These are phyloP conservation scores for Crepidotus sp. DNA, from an alignment of 1,284 basidiomycete species.

Conservation along the genomic window DNA sequence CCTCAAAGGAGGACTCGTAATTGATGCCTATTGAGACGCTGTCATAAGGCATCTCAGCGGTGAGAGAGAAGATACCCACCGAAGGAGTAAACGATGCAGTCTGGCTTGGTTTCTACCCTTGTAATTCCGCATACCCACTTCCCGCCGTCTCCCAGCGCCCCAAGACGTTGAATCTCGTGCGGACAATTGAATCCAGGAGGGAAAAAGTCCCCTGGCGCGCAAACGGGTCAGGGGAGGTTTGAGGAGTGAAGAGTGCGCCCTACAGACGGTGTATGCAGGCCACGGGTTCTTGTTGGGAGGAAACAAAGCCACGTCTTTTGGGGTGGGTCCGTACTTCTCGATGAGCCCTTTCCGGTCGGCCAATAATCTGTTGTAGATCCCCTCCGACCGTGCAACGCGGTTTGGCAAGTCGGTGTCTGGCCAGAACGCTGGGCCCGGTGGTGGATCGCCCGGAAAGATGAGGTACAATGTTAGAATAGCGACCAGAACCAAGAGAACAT, in stretches of 20 bases:
- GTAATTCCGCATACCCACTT: conserved; percentile 63
- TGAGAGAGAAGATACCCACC: conserved; percentile 30
- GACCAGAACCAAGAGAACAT: conserved; percentile 31
- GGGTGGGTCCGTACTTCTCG: conserved; percentile 42
- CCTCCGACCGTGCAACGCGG: conserved; percentile 38
- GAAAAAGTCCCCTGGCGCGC: conserved; percentile 54
- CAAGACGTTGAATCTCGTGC: conserved; percentile 44
- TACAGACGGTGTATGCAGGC: conserved; percentile 61
- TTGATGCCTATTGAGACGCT: conserved; percentile 40
- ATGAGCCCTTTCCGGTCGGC: conserved; percentile 29
- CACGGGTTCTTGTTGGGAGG: conserved; percentile 54
- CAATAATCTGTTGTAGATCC: conserved; percentile 35
- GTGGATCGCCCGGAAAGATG: conserved; percentile 23
- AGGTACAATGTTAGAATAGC: conserved; percentile 35
- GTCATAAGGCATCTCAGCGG: background rate
- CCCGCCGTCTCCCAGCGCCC: conserved; percentile 50
- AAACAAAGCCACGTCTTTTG: conserved; percentile 45
- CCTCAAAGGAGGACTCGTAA: conserved; percentile 59
- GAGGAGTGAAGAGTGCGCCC: conserved; percentile 21
- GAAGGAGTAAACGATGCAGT: conserved; percentile 55
- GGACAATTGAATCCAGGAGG: conserved; percentile 58
- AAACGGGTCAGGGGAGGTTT: background rate
- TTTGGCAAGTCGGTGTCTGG: conserved; percentile 11
- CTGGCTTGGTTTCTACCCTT: conserved; percentile 40
- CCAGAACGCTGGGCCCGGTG: background rate